Evolutionary conservation across 108 stramenopile genomes (phyloP).

Genomic region (Cyclotella choctawhatcheeana): DNA sequence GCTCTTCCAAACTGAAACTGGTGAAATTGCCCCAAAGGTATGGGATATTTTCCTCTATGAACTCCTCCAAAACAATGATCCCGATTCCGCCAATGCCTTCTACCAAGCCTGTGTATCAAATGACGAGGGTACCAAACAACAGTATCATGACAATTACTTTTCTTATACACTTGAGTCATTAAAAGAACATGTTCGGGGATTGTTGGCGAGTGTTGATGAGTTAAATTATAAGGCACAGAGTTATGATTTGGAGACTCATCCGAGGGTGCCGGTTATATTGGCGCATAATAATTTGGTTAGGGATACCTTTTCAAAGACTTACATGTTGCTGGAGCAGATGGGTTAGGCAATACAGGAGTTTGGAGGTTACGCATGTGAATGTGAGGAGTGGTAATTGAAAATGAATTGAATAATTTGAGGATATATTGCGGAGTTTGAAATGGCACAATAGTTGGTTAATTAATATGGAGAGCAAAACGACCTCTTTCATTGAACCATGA

Average conservation of each 20-base stretch:
- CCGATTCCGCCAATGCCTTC: constrained; percentile 26
- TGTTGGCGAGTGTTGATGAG: constrained; percentile 25
- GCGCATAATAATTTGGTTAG: constrained; percentile 46
- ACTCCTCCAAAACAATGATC: constrained; percentile 41
- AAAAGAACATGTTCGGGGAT: constrained; percentile 33
- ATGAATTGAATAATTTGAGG: too few species aligned
- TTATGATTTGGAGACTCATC: constrained; percentile 46
- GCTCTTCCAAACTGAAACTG: constrained; percentile 33
- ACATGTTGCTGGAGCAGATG: constrained; percentile 33
- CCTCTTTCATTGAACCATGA: too few species aligned
- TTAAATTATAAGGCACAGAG: constrained; percentile 25
- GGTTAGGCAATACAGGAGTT: constrained; percentile 15
- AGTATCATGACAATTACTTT: constrained; percentile 37
- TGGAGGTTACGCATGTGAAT: too few species aligned
- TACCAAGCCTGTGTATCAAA: constrained; percentile 32
- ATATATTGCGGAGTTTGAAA: too few species aligned
- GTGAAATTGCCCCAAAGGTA: constrained; percentile 47
- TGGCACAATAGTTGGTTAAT: too few species aligned
- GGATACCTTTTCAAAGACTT: constrained; percentile 42
- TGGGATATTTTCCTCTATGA: constrained; percentile 51
- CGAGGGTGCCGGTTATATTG: constrained; percentile 45
- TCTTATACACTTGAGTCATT: constrained; percentile 33
- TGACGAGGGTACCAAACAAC: constrained; percentile 35
- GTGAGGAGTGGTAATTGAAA: too few species aligned
- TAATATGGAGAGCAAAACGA: too few species aligned